phyloP scores from a whole-genome alignment of 2,329 filamentous ascomycete species.

The Boeremia exigua region DNA sequence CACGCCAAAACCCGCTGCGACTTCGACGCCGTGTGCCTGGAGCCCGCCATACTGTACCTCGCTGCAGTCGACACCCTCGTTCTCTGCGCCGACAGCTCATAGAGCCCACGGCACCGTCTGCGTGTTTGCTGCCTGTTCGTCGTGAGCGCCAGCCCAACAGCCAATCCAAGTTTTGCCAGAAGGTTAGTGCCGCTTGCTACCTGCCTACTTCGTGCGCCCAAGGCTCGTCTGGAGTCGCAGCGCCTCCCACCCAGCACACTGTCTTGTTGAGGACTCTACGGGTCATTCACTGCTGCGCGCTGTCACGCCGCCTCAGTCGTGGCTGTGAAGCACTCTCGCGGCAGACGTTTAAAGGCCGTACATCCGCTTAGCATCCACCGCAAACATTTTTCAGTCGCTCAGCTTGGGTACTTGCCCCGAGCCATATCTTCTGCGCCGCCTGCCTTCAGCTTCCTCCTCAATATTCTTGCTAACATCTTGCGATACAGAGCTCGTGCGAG shows the following conservation, averaged over 20 bases:
- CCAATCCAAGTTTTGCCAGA: constrained; percentile 21
- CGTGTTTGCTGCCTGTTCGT: constrained; percentile 14
- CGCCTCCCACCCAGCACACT: constrained; percentile 9
- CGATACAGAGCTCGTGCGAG: constrained; percentile 19
- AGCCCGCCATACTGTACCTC: constrained; percentile 31
- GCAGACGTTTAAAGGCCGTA: neutral
- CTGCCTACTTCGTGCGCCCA: constrained; percentile 23
- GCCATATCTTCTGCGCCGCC: neutral
- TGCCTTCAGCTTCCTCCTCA: constrained; percentile 3
- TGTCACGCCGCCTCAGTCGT: neutral
- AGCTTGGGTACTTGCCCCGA: neutral
- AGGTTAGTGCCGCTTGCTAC: constrained; percentile 36
- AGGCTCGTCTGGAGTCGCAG: constrained; percentile 18
- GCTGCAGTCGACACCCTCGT: constrained; percentile 21
- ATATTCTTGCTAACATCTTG: constrained; percentile 23
- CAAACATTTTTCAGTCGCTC: constrained; percentile 3
- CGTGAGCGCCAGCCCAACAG: constrained; percentile 14
- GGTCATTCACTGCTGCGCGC: constrained; percentile 3
- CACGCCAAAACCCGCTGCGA: constrained; percentile 23
- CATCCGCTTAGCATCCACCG: constrained; percentile 5
- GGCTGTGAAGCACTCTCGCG: constrained; percentile 1
- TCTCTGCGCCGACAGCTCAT: constrained; percentile 19
- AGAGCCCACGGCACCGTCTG: constrained; percentile 12
- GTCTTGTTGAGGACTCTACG: constrained; percentile 1
- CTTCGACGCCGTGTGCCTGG: constrained; percentile 36